These are phyloP conservation scores for Suillus lakei DNA, from an alignment of 768 basidiomycete genomes.

Conservation along the genomic window DNA sequence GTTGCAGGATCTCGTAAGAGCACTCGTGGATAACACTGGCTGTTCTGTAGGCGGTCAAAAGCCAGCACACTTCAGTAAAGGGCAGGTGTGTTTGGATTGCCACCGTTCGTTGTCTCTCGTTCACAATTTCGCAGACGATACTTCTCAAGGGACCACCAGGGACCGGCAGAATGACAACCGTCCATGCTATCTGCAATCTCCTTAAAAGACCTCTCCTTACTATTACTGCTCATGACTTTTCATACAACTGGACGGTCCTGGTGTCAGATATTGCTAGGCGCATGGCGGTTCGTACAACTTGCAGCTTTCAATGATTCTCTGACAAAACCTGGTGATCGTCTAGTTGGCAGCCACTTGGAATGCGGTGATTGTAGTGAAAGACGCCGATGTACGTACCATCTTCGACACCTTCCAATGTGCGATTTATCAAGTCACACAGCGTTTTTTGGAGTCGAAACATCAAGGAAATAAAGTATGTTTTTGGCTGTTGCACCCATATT, in stretches of 20 bases:
- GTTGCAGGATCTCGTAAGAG: constrained; percentile 1
- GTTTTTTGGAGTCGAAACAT: background rate
- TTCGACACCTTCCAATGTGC: background rate
- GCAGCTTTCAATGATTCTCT: background rate
- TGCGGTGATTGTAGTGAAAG: background rate
- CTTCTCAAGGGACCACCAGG: constrained; percentile 4
- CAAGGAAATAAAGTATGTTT: background rate
- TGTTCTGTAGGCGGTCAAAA: background rate
- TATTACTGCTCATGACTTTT: background rate
- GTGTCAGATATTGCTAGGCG: background rate
- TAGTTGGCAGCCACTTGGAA: constrained; percentile 5
- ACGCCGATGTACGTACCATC: background rate
- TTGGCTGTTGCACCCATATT: background rate
- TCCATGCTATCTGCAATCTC: constrained; percentile 1
- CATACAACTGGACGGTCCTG: background rate
- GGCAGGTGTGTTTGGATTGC: background rate
- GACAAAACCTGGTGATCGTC: background rate
- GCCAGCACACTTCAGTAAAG: background rate
- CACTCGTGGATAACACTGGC: constrained; percentile 1
- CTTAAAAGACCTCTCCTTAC: constrained; percentile 2
- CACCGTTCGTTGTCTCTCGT: background rate
- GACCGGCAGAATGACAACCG: background rate
- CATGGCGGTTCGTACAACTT: background rate
- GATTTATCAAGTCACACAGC: background rate
- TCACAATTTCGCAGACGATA: background rate